These are phyloP conservation scores for Trypanosomatidae sp. DNA, from an alignment of 208 protist species.

Conservation along the genomic window DNA sequence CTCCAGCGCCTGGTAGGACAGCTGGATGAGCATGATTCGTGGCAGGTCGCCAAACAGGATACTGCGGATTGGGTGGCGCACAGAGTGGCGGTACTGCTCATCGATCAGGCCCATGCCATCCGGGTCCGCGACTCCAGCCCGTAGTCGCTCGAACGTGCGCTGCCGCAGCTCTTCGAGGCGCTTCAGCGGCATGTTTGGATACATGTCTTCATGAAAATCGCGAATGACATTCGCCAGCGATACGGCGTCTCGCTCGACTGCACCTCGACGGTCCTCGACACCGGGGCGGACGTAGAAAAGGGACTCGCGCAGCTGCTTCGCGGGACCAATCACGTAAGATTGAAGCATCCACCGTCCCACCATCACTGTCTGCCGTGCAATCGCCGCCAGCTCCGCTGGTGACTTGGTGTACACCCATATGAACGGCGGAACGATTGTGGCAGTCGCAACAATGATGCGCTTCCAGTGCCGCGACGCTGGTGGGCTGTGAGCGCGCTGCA, in stretches of 20 bases:
- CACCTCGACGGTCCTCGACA: conserved; percentile 55
- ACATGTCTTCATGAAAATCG: conserved; percentile 81
- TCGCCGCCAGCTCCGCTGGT: conserved; percentile 28
- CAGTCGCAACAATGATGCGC: conserved; percentile 33
- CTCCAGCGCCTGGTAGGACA: conserved; percentile 69
- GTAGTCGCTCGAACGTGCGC: conserved; percentile 42
- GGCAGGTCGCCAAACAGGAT: conserved; percentile 68
- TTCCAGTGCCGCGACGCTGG: conserved; percentile 45
- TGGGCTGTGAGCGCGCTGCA: conserved; percentile 36
- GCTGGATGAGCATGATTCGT: conserved; percentile 72
- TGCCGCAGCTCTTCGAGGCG: conserved; percentile 44
- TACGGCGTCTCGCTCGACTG: conserved; percentile 54
- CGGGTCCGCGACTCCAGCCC: conserved; percentile 47
- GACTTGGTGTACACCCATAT: conserved; percentile 48
- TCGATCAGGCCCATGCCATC: conserved; percentile 64
- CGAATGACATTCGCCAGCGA: conserved; percentile 77
- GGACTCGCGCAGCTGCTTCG: conserved; percentile 43
- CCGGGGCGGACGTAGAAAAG: conserved; percentile 62
- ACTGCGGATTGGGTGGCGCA: conserved; percentile 66
- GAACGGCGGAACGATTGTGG: conserved; percentile 29
- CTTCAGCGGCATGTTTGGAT: conserved; percentile 32
- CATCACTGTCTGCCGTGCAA: conserved; percentile 12
- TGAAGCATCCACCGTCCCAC: conserved; percentile 26
- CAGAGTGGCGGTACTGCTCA: conserved; percentile 57
- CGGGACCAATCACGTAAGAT: conserved; percentile 53